Evolutionary conservation across 331 rosid genomes (phyloP), one percentile per base, ranked within the genome.

Genomic region (Pyrus hybrid): DNA sequence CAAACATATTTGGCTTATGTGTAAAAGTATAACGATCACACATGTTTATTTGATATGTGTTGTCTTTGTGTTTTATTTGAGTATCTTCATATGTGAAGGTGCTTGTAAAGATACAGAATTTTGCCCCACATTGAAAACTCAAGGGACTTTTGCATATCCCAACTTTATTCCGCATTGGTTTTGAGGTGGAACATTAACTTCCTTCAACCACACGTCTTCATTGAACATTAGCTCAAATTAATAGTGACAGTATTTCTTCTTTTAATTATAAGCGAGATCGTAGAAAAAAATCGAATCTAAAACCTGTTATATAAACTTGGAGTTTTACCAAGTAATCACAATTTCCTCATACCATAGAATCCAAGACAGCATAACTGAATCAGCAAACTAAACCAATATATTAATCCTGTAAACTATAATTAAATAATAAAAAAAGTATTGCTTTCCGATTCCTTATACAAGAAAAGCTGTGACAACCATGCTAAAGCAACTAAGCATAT

Each of bases 401-500:
- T 16, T 51, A 18, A 17, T 51, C 57, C 41, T 35, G 8, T 35
- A 35, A 51, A 51, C 57, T 51, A 51, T 17, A 47, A 47, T 47
- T 29, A 49, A 60, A 65, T 63, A 51, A n/a, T 43, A 23, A 79
- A 65, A 53, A 20, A 60, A 13, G 60, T 22, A 8, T n/a, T 58
- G 68, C 73, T 70, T 81, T 45, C 41, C 49, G 20, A 61, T 22
- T 76, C 28, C 57, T 57, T 57, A n/a, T 76, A 87, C 91, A 82
- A 80, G 80, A 89, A 89, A 91, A 89, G 95, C 87, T 83, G 90
- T 66, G 93, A 83, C 77, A 63, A 22, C 68, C 57, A 32, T 23
- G 85, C 78, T 75, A 86, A 89, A 89, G 92, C 68, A 72, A 47
- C 77, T 17, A 20, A 29, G 23, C 72, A 18, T 62, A 77, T 58